phyloP scores from a whole-genome alignment of 169 alveolate genomes.

The Theileria sp. region DNA sequence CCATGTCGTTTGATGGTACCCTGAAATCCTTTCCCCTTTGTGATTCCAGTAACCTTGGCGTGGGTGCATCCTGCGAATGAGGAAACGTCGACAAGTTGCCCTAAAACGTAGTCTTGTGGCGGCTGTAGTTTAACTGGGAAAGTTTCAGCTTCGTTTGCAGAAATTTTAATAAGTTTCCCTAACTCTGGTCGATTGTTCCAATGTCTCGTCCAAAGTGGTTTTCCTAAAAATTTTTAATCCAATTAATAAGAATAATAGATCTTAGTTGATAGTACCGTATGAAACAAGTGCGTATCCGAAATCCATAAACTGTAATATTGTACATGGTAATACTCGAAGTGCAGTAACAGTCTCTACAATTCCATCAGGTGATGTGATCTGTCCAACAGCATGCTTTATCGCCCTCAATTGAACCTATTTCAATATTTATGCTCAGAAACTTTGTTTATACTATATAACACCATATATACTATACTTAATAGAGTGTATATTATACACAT shows the following conservation, averaged over 20 bases:
- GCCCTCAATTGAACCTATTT: constrained; percentile 70
- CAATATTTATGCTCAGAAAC: neutral
- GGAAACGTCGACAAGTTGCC: constrained; percentile 83
- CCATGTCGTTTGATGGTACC: constrained; percentile 91
- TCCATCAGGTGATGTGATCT: constrained; percentile 77
- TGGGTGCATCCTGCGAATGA: constrained; percentile 79
- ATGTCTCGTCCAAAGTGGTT: constrained; percentile 72
- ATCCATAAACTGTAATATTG: constrained; percentile 70
- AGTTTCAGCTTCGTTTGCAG: constrained; percentile 67
- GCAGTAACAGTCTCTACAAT: constrained; percentile 71
- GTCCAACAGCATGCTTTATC: constrained; percentile 65
- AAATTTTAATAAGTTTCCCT: constrained; percentile 68
- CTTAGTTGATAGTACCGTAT: constrained; percentile 55
- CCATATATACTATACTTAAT: neutral
- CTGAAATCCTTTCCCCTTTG: constrained; percentile 91
- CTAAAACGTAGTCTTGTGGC: constrained; percentile 81
- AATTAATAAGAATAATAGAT: no score
- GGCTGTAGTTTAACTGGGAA: constrained; percentile 78
- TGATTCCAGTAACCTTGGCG: constrained; percentile 85
- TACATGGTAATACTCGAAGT: constrained; percentile 68
- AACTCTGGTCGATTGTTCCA: constrained; percentile 74
- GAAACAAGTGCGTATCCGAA: constrained; percentile 75
- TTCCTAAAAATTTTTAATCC: constrained; percentile 49
- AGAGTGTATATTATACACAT: no score
- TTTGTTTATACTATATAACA: constrained; percentile 1